Evolutionary conservation across 2,329 filamentous ascomycete genomes (phyloP), one percentile per base, ranked within the genome.

Genomic region (Fusarium drepaniforme): DNA sequence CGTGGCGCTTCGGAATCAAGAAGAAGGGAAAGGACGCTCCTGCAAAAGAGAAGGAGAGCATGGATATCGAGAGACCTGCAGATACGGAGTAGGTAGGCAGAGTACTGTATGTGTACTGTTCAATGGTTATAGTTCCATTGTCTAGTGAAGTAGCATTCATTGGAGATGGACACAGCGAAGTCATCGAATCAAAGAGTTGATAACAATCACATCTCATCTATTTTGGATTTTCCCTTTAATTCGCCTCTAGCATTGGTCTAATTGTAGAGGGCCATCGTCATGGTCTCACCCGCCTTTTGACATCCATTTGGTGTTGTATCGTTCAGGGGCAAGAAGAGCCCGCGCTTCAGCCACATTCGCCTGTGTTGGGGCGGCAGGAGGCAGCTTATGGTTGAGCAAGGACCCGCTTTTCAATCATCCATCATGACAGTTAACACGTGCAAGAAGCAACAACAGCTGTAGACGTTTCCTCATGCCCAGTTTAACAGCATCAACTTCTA

Each of bases 1-100:
- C 84, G 49, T 89, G 88, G 86, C 86, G 88, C 75, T 90, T 90
- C 79, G 87, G 88, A 51, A 90, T 90, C 79, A 90, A 90, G 82
- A 91, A 90, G 84, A 90, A 89, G 81, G 88, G 86, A 73, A 89
- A 87, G 75, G 88, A 90, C 53, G 69, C 75, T 35, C 63, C 64
- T n/a, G 64, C 70, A 9, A 84, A 79, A 75, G 83, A 84, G 67
- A 89, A 88, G 83, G 88, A 90, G 76, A 89, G 88, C 74, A 76
- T 88, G 73, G 89, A 91, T 56, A 78, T 88, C 30, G 89, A 91
- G 11, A 76, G 80, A 49, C 67, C 77, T 37, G 61, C 71, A n/a
- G 81, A 83, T 35, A 81, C 81, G 42, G 80, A 83, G 66, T 77
- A 71, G 70, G 66, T 76, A 71, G 70, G 58, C 67, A 58, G 60